Conservation (phyloP, 2,329 filamentous ascomycete genomes). For the Bertia moriformis region DNA sequence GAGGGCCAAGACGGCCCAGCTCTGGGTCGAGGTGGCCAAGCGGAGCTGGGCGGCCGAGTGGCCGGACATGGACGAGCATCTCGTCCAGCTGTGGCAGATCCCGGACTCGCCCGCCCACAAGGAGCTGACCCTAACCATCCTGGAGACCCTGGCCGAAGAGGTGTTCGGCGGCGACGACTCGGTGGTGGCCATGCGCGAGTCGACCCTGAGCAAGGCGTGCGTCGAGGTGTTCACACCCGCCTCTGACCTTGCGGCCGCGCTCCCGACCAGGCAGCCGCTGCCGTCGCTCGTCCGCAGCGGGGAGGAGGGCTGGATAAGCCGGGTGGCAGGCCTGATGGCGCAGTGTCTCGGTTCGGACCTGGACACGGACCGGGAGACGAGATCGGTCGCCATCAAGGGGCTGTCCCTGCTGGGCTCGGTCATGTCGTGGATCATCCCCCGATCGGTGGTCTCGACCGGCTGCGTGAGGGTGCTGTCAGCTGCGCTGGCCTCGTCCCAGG, state of each 20-base stretch:
- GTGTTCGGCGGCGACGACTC: constrained; percentile 84
- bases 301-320: constrained; percentile 72
- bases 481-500: constrained; percentile 54
- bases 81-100: constrained; percentile 71
- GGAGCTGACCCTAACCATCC: constrained; percentile 71
- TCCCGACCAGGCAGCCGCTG: constrained; percentile 56
- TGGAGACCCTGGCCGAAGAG: constrained; percentile 88
- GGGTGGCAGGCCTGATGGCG: constrained; percentile 60
- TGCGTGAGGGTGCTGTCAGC: constrained; percentile 59
- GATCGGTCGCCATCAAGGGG: constrained; percentile 59
- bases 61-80: constrained; percentile 80
- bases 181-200: constrained; percentile 69
- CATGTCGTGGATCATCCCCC: constrained; percentile 77
- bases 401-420: constrained; percentile 65
- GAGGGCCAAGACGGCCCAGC: constrained; percentile 80
- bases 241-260: constrained; percentile 58
- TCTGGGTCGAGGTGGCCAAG: constrained; percentile 93
- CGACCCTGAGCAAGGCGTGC: constrained; percentile 71
- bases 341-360: constrained; percentile 56
- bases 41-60: constrained; percentile 80
- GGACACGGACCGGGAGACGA: constrained; percentile 51
- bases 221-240: constrained; percentile 87
- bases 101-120: constrained; percentile 51
- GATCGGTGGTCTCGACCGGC: constrained; percentile 58
- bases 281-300: constrained; percentile 62